Percentiles rank a stretch among this genome's conserved stretches.
Conservation (phyloP, 306 rosid genomes). For the Parietaria judaica region DNA sequence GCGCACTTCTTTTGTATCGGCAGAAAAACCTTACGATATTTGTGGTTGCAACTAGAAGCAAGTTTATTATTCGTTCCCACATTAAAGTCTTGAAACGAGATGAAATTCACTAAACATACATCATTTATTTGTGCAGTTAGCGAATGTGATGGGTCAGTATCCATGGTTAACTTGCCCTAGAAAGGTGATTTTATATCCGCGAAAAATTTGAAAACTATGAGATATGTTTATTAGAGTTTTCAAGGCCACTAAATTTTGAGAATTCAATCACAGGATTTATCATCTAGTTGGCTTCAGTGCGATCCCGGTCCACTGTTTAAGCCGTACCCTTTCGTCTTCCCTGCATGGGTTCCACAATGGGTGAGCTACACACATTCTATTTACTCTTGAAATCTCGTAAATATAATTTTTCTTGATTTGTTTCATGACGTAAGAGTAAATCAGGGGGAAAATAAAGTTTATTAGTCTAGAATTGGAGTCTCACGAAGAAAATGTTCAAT, state of each 20-base stretch:
- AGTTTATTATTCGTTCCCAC: background rate
- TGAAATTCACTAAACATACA: background rate
- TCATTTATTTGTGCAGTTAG: constrained; percentile 67
- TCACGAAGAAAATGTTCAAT: background rate
- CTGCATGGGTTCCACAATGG: constrained; percentile 68
- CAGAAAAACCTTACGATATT: background rate
- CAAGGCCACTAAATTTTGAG: constrained; percentile 3
- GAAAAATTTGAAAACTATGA: constrained; percentile 2
- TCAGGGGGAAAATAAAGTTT: background rate
- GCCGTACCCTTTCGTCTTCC: constrained; percentile 55
- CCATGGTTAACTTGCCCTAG: constrained; percentile 95
- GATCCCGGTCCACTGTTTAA: constrained; percentile 88
- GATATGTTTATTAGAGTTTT: constrained; percentile 1
- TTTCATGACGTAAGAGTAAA: background rate
- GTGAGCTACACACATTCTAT: constrained; percentile 34
- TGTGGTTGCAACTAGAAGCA: constrained; percentile 1
- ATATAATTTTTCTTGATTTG: background rate
- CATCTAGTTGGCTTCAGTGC: constrained; percentile 90
- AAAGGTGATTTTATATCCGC: constrained; percentile 48
- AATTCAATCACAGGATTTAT: constrained; percentile 65
- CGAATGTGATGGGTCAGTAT: constrained; percentile 75
- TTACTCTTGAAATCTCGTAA: background rate
- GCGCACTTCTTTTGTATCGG: constrained; percentile 16
- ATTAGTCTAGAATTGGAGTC: background rate
- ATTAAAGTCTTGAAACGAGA: background rate